Percentiles rank a stretch among this genome's conserved stretches.
These are phyloP conservation scores for Bremia lactucae DNA, from an alignment of 352 stramenopile genomes.

Conservation along the genomic window DNA sequence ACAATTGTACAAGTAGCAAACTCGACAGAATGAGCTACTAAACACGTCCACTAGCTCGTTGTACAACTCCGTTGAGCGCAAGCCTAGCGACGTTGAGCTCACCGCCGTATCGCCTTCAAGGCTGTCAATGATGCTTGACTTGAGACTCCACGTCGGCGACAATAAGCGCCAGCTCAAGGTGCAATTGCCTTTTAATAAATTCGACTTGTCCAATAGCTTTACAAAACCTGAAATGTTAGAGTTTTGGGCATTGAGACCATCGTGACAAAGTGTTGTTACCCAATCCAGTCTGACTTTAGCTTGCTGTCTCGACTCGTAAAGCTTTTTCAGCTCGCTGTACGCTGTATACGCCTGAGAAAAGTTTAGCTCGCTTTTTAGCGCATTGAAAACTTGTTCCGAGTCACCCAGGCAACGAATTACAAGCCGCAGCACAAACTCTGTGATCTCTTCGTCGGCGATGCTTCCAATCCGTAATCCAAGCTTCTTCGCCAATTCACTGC, in stretches of 20 bases:
- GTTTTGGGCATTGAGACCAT: not conserved
- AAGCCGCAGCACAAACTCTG: constrained; percentile 29
- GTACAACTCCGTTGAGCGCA: constrained; percentile 50
- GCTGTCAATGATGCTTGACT: not conserved
- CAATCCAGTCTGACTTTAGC: constrained; percentile 4
- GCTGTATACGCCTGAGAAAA: constrained; percentile 28
- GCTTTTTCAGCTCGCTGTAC: constrained; percentile 29
- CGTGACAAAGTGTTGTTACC: constrained; percentile 5
- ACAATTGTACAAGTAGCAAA: constrained; percentile 89
- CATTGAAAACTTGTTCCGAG: not conserved
- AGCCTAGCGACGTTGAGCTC: constrained; percentile 19
- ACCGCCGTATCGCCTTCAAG: constrained; percentile 7
- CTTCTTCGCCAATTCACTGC: constrained; percentile 9
- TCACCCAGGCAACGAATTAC: constrained; percentile 20
- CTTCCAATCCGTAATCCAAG: constrained; percentile 7
- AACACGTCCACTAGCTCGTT: constrained; percentile 70
- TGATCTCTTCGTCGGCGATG: constrained; percentile 28
- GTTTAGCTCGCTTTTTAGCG: constrained; percentile 17
- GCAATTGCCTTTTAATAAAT: constrained; percentile 8
- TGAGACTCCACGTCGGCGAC: not conserved
- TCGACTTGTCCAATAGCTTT: constrained; percentile 8
- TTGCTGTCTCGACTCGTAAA: constrained; percentile 1
- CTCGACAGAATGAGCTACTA: constrained; percentile 78
- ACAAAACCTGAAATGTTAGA: constrained; percentile 7
- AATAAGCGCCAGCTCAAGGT: constrained; percentile 13